Conservation (phyloP, 208 protist genomes). For the Blechomonas ayalai region DNA sequence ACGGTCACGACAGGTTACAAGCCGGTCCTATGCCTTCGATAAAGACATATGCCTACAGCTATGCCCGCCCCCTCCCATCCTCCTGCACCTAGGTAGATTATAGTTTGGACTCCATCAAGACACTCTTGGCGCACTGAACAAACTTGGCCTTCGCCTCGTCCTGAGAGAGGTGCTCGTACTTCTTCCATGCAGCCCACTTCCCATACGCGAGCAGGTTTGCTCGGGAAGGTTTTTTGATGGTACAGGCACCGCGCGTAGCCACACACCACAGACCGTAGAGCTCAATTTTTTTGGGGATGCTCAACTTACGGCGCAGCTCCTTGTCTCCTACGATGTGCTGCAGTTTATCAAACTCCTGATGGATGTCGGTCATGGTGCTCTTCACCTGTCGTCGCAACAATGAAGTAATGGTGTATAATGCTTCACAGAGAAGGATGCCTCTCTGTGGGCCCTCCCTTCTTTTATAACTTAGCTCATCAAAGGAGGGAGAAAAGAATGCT, state of each 20-base stretch:
- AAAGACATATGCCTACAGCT: background rate
- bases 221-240: conserved; percentile 37
- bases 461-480: too few species aligned
- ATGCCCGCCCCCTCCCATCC: background rate
- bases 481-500: too few species aligned
- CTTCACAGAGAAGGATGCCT: too few species aligned
- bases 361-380: background rate
- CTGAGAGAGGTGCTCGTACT: conserved; percentile 56
- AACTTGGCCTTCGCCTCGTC: conserved; percentile 73
- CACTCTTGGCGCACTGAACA: conserved; percentile 41
- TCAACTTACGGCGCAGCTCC: conserved; percentile 38
- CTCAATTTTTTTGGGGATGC: conserved; percentile 60
- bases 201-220: conserved; percentile 49
- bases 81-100: too few species aligned
- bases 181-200: conserved; percentile 81
- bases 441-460: too few species aligned
- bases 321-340: too few species aligned
- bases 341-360: too few species aligned
- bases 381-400: too few species aligned
- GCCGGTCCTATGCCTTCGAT: too few species aligned
- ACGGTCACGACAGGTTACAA: too few species aligned
- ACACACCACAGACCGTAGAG: conserved; percentile 86
- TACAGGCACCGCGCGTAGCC: conserved; percentile 56
- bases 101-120: conserved; percentile 44
- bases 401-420: too few species aligned